These are phyloP conservation scores for Globisporangium canariense DNA, from an alignment of 352 stramenopile species.

Conservation along the genomic window DNA sequence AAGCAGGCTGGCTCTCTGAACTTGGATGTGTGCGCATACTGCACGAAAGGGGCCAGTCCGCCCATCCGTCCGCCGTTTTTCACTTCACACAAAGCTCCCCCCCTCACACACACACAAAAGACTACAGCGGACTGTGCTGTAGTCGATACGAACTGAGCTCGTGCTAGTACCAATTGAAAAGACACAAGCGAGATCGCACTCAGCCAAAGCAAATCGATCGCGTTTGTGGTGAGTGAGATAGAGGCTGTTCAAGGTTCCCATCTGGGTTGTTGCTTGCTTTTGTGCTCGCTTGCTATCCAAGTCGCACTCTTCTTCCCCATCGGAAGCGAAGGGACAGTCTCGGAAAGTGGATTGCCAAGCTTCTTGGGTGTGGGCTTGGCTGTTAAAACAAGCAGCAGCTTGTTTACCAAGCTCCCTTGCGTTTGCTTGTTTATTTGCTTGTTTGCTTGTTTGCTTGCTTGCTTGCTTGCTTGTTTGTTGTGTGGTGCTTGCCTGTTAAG, in stretches of 20 bases:
- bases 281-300: neutral
- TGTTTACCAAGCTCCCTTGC: neutral
- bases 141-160: too few species aligned
- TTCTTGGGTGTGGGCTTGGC: neutral
- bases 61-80: constrained; percentile 2
- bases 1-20: neutral
- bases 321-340: neutral
- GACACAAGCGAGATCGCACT: neutral
- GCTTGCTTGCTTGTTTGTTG: neutral
- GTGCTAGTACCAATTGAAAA: too few species aligned
- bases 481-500: neutral
- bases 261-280: neutral
- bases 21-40: neutral
- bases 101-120: neutral
- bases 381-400: neutral
- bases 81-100: neutral
- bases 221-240: neutral
- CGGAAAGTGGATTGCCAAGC: constrained; percentile 9
- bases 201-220: neutral
- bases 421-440: neutral
- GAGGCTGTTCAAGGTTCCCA: neutral
- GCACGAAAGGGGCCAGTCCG: neutral
- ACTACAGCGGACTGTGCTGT: neutral
- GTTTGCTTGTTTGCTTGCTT: neutral
- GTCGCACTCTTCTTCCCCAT: neutral